Base-by-base conservation (phyloP, 73 alveolate species). In the Paramecium primaurelia region DNA sequence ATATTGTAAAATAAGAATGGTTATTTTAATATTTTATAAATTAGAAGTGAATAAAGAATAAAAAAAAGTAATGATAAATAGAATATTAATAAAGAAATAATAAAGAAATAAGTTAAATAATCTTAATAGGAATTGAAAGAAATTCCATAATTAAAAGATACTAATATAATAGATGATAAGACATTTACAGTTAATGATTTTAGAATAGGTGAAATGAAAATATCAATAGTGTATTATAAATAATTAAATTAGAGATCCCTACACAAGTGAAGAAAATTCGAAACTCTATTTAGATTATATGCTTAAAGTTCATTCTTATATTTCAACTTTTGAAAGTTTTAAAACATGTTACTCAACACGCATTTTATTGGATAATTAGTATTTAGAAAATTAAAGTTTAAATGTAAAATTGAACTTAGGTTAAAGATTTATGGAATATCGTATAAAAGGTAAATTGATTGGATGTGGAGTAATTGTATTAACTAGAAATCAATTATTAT, bases 391-490 rank as follows among this genome's bases (percentile, higher is more conserved):
- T 54, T 4, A 54, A 18, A 8, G 69, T 2, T 18, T 3, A 1
- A 54, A 54, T 18, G 32, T 54, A 54, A 18, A 18, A 18, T 54
- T 54, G 99, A 4, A 47, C 97, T 26, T 97, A 94, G 92, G 97
- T 95, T 54, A 54, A n/a, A 54, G 69, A 9, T 54, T 54, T 90
- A 96, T 97, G 97, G 92, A 95, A 73, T 98, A 97, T 93, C 88
- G 92, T 59, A 93, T 96, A 25, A 96, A 94, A 86, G 98, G 96
- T 7, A 94, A 93, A 91, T 88, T 97, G 7, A 83, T 97, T 34
- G 99, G 99, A 7, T 98, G 97, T 18, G 98, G 99, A 12, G 99
- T 96, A 8, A 58, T 88, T 20, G 98, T 96, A 58, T 44, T 95
- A 34, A 88, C 97, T 7, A 97, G 96, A 28, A 73, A 77, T 38